Base-by-base conservation (phyloP, 768 basidiomycete species). In the Psilocybe subaeruginosa region DNA sequence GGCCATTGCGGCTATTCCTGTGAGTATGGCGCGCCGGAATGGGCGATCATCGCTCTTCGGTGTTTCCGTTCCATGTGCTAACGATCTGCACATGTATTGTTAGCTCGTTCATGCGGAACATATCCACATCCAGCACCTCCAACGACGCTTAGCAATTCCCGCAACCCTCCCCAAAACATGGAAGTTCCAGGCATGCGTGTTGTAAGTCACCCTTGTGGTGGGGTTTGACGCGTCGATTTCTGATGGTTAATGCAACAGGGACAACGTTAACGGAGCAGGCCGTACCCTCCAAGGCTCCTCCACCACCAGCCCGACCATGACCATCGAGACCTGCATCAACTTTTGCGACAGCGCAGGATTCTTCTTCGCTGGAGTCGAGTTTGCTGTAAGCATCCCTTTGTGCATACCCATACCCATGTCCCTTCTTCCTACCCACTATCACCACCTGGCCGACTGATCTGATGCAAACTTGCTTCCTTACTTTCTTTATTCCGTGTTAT, bases 291-390 rank as follows among this genome's bases (percentile, higher is more conserved):
- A 75, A 5, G 83, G 78, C 12, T 74, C 81, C 1, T 72, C 77
- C 3, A 73, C 78, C 12, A 78, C 79, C 65, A 72, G 80, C 14
- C 76, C 72, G 4, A 74, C 73, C 23, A 91, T 92, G 87, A 92
- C 91, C 3, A 78, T 86, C 30, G 80, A 81, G 63, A 68, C 70
- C 1, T 85, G 84, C 66, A 79, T 84, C 62, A 66, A 63, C 17
- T 85, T 81, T 66, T 85, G 84, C 69, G 74, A 78, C 35, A 54
- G 73, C n/a, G 72, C 78, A 57, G 65, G 72, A 8, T 90, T 78
- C 69, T 73, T 87, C 60, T 91, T 83, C 64, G 89, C 91, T 16
- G 92, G 92, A 12, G 80, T 86, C 16, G 91, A 92, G 73, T 92
- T 80, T 50, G 70, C 70, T 30, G 74, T 74, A 59, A 64, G 73